Evolutionary conservation across 169 alveolate species (phyloP).

Genomic region (Perkinsus olseni): DNA sequence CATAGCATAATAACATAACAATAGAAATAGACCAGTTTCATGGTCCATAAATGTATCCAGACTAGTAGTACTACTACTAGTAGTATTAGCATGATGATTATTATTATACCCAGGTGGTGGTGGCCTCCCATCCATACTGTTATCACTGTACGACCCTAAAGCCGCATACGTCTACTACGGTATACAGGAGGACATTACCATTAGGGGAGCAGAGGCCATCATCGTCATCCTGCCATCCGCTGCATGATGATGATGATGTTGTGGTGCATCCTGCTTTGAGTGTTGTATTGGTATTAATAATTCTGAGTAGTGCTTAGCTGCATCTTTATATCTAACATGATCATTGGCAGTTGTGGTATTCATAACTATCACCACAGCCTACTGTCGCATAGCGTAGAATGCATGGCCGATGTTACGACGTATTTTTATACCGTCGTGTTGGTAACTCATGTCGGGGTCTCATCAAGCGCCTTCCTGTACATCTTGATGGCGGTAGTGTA

Average conservation of each 20-base stretch:
- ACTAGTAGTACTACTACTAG: slow-evolving; percentile 17
- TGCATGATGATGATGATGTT: neutral
- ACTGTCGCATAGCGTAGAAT: slow-evolving; percentile 32
- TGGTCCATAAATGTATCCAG: slow-evolving; percentile 21
- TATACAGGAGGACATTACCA: no score
- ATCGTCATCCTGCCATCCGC: neutral
- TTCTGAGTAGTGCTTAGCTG: neutral
- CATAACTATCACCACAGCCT: slow-evolving; percentile 25
- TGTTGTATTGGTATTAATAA: neutral
- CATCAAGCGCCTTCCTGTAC: neutral
- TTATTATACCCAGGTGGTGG: no score
- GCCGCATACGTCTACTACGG: no score
- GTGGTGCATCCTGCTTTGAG: neutral
- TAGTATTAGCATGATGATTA: neutral
- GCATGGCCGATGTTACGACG: slow-evolving; percentile 31
- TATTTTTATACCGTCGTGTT: slow-evolving; percentile 25
- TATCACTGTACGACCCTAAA: no score
- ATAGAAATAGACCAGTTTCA: slow-evolving; percentile 61
- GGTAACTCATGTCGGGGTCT: slow-evolving; percentile 1
- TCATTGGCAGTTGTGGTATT: slow-evolving; percentile 13
- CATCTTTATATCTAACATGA: neutral
- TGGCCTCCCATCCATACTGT: no score
- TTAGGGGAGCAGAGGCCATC: neutral
- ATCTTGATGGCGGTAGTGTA: neutral
- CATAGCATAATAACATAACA: slow-evolving; percentile 68